These are phyloP conservation scores for Thalassia testudinum DNA, from an alignment of 116 monocot species.

Conservation along the genomic window DNA sequence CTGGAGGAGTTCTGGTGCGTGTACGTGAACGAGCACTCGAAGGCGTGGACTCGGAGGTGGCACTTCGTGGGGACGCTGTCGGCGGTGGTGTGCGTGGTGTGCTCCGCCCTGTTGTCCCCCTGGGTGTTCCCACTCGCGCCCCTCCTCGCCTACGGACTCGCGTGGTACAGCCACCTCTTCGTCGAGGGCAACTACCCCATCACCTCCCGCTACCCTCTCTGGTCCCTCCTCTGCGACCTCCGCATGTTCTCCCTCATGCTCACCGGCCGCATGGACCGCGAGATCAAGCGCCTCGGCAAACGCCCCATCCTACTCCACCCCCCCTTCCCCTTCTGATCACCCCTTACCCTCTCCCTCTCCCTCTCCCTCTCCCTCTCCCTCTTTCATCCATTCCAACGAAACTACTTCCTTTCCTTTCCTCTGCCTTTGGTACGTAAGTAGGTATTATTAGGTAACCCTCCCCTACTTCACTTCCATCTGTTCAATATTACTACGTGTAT, in stretches of 20 bases:
- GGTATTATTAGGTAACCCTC: no score
- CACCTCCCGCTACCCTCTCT: slow-evolving; percentile 62
- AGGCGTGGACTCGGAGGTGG: slow-evolving; percentile 56
- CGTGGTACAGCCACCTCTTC: slow-evolving; percentile 92
- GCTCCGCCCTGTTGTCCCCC: slow-evolving; percentile 16
- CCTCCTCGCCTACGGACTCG: slow-evolving; percentile 40
- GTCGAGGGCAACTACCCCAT: slow-evolving; percentile 66
- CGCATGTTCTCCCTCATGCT: slow-evolving; percentile 75
- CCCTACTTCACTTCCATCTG: no score
- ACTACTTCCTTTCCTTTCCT: no score
- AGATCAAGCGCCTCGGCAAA: slow-evolving; percentile 84
- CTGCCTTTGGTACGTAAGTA: no score
- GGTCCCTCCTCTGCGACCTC: slow-evolving; percentile 71
- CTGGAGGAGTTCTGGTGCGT: slow-evolving; percentile 84
- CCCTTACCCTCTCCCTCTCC: no score
- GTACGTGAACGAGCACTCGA: slow-evolving; percentile 88
- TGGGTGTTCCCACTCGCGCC: slow-evolving; percentile 30
- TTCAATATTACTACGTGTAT: no score
- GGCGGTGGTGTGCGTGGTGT: slow-evolving; percentile 24
- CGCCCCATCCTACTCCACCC: slow-evolving; percentile 37
- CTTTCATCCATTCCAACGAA: no score
- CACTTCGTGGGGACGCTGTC: slow-evolving; percentile 69
- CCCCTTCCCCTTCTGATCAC: no score
- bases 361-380: no score
- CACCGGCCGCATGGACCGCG: slow-evolving; percentile 61